Evolutionary conservation across 2,329 filamentous ascomycete species (phyloP), one percentile per base, ranked within the genome.

Genomic region (Escovopsis sp.): DNA sequence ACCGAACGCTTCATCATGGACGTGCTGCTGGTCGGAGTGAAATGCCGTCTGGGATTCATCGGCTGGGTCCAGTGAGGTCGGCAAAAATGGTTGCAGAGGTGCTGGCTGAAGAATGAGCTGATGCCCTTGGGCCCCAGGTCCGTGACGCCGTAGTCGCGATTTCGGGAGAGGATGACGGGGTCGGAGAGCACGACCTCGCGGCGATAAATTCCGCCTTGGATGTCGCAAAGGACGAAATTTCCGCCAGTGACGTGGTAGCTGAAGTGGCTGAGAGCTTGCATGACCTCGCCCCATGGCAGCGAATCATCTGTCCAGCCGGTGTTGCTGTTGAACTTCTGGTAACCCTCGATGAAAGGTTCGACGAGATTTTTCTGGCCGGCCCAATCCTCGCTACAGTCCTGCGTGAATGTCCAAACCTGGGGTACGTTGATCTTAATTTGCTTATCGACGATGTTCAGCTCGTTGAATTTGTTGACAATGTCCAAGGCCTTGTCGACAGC

Each of bases 281-380:
- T 64, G 3, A 48, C 57, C 20, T 58, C 45, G 3, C 53, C 51
- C 61, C 62, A 64, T 4, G 37, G 33, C n/a, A 37, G 43, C 0
- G 45, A 45, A 7, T 51, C 46, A 43, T 60, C 49, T 32, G 20
- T 51, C 62, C 62, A 67, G 34, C 63, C 63, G 2, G 48, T 56
- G 46, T 65, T 66, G 55, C 61, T 66, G 50, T 66, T 66, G 53
- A 64, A 65, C 50, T 64, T 66, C 44, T 61, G 50, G 47, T 63
- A 65, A 46, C 63, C 60, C 13, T 57, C 43, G 39, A 66, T 65
- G 47, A 62, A 63, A 1, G 62, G 61, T 47, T 66, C 62, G 20
- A 45, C 33, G 1, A 66, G 53, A 5, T 2, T 0, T 16, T 48
- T 55, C 24, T 51, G 44, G 9, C 56, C 58, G 0, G 34, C 37